Conservation (phyloP, 441 rosid genomes). For the Erodium trifolium region DNA sequence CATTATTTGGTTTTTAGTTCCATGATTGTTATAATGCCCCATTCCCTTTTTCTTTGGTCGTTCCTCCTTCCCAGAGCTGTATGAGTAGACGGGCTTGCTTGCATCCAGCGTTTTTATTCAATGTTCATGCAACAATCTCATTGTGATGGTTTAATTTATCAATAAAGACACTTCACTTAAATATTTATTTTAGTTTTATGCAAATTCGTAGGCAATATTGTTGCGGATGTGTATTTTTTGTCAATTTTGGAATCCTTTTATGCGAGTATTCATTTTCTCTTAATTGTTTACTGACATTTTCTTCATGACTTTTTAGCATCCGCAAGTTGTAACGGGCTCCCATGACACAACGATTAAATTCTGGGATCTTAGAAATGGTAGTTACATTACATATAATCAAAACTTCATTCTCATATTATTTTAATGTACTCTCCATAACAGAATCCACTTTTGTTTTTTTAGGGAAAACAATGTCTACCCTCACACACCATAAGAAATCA, state of each 20-base stretch:
- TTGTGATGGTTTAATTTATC: neutral
- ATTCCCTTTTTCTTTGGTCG: neutral
- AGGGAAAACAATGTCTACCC: conserved; percentile 90
- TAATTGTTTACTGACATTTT: conserved; percentile 2
- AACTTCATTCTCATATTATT: neutral
- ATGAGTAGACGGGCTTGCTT: neutral
- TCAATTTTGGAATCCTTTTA: neutral
- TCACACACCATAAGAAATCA: conserved; percentile 96
- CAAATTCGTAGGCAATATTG: neutral
- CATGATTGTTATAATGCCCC: neutral
- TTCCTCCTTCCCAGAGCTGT: neutral
- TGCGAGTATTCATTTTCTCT: neutral
- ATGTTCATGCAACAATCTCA: neutral
- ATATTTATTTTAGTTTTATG: too few species aligned
- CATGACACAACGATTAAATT: conserved; percentile 91
- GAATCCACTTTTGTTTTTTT: conserved; percentile 19
- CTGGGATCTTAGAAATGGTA: conserved; percentile 97
- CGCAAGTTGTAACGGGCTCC: conserved; percentile 97
- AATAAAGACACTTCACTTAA: neutral
- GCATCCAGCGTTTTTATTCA: neutral
- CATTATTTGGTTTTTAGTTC: neutral
- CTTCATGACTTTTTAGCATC: conserved; percentile 54
- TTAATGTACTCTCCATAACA: neutral
- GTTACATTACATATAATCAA: neutral
- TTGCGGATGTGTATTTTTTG: neutral